A percentile compares a stretch with the other conserved stretches of the same genome.
Conservation (phyloP, 2,329 filamentous ascomycete species). For the Pochonia chlamydosporia region DNA sequence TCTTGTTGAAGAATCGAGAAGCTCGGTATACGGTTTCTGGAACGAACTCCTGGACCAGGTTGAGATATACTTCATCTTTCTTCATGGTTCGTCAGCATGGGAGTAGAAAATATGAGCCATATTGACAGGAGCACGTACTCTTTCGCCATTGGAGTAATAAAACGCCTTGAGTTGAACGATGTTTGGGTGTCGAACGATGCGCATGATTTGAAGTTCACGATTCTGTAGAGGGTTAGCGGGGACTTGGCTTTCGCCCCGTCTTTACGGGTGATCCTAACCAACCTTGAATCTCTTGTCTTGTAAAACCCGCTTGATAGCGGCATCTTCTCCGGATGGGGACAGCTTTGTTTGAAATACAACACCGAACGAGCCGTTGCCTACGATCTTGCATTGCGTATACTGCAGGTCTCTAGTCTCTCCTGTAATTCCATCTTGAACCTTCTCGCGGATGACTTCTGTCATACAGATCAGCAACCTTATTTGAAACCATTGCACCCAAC, state of each 20-base stretch:
- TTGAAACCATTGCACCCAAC: slow-evolving; percentile 8
- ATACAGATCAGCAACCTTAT: slow-evolving; percentile 17
- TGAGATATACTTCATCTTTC: slow-evolving; percentile 99
- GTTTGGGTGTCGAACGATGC: slow-evolving; percentile 97
- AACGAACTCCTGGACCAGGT: slow-evolving; percentile 95
- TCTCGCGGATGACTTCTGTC: slow-evolving; percentile 93
- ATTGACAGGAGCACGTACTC: slow-evolving; percentile 52
- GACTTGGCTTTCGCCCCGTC: slow-evolving; percentile 11
- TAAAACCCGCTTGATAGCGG: slow-evolving; percentile 96
- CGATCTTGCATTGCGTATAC: slow-evolving; percentile 99
- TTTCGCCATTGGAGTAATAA: slow-evolving; percentile 98
- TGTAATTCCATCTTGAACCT: slow-evolving; percentile 96
- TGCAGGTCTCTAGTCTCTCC: slow-evolving; percentile 95
- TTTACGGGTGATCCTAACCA: slow-evolving; percentile 11
- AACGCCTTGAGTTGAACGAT: slow-evolving; percentile 99
- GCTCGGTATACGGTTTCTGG: slow-evolving; percentile 98
- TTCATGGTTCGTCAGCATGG: slow-evolving; percentile 25
- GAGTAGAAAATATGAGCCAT: background rate
- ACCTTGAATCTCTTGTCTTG: slow-evolving; percentile 99
- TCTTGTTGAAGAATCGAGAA: slow-evolving; percentile 98
- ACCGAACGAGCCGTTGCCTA: slow-evolving; percentile 97
- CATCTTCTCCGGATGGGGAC: slow-evolving; percentile 95
- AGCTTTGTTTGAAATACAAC: slow-evolving; percentile 99
- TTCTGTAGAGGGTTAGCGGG: slow-evolving; percentile 58
- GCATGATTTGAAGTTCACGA: slow-evolving; percentile 98